Evolutionary conservation across 148 eudicot genomes (phyloP).

Genomic region (Rhododendron molle): DNA sequence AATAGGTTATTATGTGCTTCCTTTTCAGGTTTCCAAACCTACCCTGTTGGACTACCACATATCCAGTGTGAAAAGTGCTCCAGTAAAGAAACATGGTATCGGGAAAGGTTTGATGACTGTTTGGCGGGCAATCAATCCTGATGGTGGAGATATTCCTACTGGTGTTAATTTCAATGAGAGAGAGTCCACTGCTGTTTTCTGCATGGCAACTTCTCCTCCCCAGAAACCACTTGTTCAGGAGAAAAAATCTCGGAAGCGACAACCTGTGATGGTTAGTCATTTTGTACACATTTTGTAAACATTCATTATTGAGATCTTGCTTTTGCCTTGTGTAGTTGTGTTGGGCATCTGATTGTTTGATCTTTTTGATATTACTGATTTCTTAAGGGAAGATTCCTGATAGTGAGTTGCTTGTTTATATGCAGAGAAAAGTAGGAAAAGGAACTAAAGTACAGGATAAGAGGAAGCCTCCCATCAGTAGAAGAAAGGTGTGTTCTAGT

Average conservation of each 20-base stretch:
- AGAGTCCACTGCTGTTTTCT: slow-evolving; percentile 8
- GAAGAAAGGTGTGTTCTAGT: slow-evolving; percentile 41
- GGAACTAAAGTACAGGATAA: slow-evolving; percentile 42
- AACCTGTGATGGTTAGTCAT: slow-evolving; percentile 56
- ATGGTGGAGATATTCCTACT: slow-evolving; percentile 36
- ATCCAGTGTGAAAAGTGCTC: slow-evolving; percentile 23
- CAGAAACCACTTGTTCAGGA: slow-evolving; percentile 19
- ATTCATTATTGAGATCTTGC: neutral
- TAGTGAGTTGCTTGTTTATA: slow-evolving; percentile 9
- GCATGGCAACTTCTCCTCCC: slow-evolving; percentile 9
- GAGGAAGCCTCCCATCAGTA: slow-evolving; percentile 39
- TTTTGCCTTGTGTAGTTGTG: neutral
- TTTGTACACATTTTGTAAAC: slow-evolving; percentile 1
- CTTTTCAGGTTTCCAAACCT: slow-evolving; percentile 36
- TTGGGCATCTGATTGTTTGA: neutral
- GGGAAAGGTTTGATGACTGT: slow-evolving; percentile 86
- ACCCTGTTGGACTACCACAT: slow-evolving; percentile 21
- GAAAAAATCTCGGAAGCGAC: slow-evolving; percentile 41
- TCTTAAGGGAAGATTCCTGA: slow-evolving; percentile 9
- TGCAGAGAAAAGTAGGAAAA: slow-evolving; percentile 44
- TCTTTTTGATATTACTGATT: neutral
- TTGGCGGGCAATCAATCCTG: slow-evolving; percentile 40
- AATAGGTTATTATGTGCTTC: slow-evolving; percentile 9
- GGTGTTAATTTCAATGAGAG: slow-evolving; percentile 19
- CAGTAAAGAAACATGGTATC: slow-evolving; percentile 61